These are phyloP conservation scores for Orbilia blumenaviensis DNA, from an alignment of 2,329 filamentous ascomycete genomes.

Conservation along the genomic window DNA sequence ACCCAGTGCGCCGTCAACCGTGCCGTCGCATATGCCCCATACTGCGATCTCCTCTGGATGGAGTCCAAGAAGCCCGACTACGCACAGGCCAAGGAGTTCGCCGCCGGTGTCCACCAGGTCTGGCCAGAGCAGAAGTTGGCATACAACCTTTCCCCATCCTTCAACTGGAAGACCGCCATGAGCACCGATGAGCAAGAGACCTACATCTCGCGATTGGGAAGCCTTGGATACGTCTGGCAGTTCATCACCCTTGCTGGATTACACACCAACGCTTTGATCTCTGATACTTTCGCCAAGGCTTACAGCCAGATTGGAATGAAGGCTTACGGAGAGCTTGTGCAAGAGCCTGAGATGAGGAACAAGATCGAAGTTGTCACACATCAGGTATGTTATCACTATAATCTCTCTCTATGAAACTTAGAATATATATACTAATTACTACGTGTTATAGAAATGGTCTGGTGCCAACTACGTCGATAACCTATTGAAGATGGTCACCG, in stretches of 20 bases:
- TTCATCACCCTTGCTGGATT: conserved; percentile 99
- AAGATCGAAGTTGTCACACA: conserved; percentile 96
- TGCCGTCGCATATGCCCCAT: conserved; percentile 89
- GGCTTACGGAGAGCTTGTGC: conserved; percentile 94
- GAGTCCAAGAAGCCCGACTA: conserved; percentile 96
- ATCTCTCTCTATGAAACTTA: not conserved
- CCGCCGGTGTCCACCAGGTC: conserved; percentile 88
- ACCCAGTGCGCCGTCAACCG: conserved; percentile 91
- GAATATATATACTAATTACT: not conserved
- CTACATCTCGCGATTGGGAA: conserved; percentile 88
- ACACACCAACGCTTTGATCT: conserved; percentile 93
- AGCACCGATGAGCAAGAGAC: conserved; percentile 90
- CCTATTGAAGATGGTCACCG: conserved; percentile 94
- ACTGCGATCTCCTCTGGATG: conserved; percentile 99
- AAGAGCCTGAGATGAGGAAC: conserved; percentile 94
- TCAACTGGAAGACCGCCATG: conserved; percentile 96
- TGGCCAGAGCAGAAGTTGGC: conserved; percentile 97
- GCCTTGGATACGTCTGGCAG: conserved; percentile 97
- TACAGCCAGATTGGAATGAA: conserved; percentile 88
- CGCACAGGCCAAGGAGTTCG: conserved; percentile 90
- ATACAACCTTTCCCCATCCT: conserved; percentile 97
- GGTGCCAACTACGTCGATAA: conserved; percentile 95
- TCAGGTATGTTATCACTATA: conserved; percentile 66
- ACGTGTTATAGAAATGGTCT: conserved; percentile 75
- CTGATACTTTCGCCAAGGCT: conserved; percentile 84